Conservation (phyloP, 1,139 yeast genomes). For the Taphrina pruni region DNA sequence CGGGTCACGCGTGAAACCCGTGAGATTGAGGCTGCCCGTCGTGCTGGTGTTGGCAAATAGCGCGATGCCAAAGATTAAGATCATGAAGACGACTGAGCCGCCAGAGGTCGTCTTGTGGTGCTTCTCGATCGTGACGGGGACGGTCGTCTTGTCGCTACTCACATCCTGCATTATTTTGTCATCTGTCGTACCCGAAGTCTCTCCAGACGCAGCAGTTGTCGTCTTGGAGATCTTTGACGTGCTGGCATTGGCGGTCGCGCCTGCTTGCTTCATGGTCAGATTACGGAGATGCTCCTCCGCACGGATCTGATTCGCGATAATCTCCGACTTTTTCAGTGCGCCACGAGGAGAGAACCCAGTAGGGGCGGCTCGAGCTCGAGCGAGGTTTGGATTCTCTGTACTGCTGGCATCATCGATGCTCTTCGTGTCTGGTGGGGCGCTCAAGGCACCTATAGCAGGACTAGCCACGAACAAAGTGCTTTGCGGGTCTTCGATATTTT, state of each 20-base stretch:
- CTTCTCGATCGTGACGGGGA: conserved; percentile 1
- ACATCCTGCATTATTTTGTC: background rate
- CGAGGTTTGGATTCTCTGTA: conserved; percentile 2
- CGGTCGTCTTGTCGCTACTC: conserved; percentile 1
- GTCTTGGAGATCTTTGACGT: background rate
- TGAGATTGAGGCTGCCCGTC: conserved; percentile 18
- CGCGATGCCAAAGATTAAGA: conserved; percentile 36
- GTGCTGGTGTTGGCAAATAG: conserved; percentile 29
- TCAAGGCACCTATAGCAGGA: background rate
- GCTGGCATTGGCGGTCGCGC: background rate
- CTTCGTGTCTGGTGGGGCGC: background rate
- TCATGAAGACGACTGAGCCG: conserved; percentile 33
- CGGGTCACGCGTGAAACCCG: conserved; percentile 10
- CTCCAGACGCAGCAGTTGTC: background rate
- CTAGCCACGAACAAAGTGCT: background rate
- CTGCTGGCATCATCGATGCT: background rate
- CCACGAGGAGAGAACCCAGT: conserved; percentile 41
- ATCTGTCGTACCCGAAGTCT: background rate
- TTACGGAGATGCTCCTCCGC: conserved; percentile 34
- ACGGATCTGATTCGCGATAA: conserved; percentile 30
- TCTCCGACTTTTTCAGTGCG: conserved; percentile 33
- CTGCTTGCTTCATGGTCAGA: conserved; percentile 13
- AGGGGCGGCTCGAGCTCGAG: conserved; percentile 25
- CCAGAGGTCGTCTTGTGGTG: conserved; percentile 22
- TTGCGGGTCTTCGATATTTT: conserved; percentile 11